Evolutionary conservation across 306 rosid genomes (phyloP).

Genomic region (Geum urbanum): DNA sequence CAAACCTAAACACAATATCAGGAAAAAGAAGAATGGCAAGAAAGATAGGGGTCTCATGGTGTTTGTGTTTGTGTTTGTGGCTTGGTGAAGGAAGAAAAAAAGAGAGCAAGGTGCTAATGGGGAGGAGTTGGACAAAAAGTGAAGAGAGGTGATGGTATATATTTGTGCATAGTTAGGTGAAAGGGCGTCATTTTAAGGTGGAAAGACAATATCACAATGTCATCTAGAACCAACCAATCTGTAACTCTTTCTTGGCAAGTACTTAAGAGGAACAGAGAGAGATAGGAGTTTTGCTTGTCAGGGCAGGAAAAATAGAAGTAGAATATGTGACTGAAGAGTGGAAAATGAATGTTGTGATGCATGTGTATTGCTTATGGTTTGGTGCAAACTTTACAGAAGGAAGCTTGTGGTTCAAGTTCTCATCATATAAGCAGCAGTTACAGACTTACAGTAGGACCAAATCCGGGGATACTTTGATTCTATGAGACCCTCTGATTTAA

Average conservation of each 20-base stretch:
- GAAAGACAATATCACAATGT: conserved; percentile 46
- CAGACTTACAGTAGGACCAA: conserved; percentile 1
- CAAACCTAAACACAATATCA: conserved; percentile 13
- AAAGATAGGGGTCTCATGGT: conserved; percentile 18
- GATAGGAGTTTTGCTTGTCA: conserved; percentile 35
- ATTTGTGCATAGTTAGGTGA: conserved; percentile 42
- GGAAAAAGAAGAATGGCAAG: neutral
- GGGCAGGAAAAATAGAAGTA: conserved; percentile 28
- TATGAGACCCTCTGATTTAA: neutral
- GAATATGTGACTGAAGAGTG: conserved; percentile 8
- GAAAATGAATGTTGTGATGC: conserved; percentile 9
- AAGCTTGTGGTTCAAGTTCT: conserved; percentile 27
- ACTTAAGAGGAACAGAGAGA: conserved; percentile 18
- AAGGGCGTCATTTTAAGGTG: conserved; percentile 47
- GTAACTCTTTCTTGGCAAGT: conserved; percentile 13
- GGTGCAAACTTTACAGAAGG: conserved; percentile 6
- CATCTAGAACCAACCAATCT: conserved; percentile 21
- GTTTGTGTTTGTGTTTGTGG: neutral
- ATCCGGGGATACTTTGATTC: neutral
- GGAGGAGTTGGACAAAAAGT: conserved; percentile 20
- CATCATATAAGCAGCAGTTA: neutral
- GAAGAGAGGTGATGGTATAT: conserved; percentile 15
- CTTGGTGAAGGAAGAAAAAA: neutral
- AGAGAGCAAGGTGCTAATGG: neutral
- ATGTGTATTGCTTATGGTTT: conserved; percentile 15